phyloP scores from a whole-genome alignment of 495 filamentous ascomycete genomes.

The Penicillium herquei region DNA sequence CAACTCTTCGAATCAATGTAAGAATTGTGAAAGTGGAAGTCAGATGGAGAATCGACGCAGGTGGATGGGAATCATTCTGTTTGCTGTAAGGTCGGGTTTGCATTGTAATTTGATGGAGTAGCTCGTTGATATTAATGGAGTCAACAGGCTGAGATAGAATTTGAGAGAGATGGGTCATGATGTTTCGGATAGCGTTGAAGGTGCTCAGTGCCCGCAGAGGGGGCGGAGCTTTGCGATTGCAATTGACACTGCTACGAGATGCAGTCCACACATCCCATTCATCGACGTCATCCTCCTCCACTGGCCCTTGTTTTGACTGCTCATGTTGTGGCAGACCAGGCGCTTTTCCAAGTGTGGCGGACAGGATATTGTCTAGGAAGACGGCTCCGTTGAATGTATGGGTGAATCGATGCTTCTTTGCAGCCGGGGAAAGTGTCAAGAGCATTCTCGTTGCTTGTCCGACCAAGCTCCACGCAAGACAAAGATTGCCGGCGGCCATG shows the following conservation, averaged over 20 bases:
- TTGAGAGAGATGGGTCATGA: slow-evolving; percentile 8
- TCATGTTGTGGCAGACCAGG: slow-evolving; percentile 13
- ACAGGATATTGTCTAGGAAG: slow-evolving; percentile 23
- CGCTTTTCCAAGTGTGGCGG: slow-evolving; percentile 6
- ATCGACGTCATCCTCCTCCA: slow-evolving; percentile 22
- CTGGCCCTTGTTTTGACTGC: not conserved
- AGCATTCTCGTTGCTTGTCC: slow-evolving; percentile 51
- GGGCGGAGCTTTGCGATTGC: not conserved
- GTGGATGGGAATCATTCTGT: slow-evolving; percentile 6
- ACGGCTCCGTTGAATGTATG: slow-evolving; percentile 24
- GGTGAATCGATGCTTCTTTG: slow-evolving; percentile 10
- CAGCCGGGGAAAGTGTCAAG: slow-evolving; percentile 17
- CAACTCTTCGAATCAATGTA: slow-evolving; percentile 7
- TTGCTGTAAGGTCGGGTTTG: slow-evolving; percentile 6
- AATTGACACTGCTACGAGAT: not conserved
- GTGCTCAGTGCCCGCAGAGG: slow-evolving; percentile 20
- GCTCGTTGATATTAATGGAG: slow-evolving; percentile 1
- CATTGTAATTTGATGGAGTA: not conserved
- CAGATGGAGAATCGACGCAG: slow-evolving; percentile 22
- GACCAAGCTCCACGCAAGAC: slow-evolving; percentile 48
- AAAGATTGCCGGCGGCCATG: slow-evolving; percentile 39
- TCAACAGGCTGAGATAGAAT: not conserved
- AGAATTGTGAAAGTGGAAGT: slow-evolving; percentile 17
- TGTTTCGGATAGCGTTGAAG: slow-evolving; percentile 15
- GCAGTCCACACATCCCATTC: slow-evolving; percentile 25